Evolutionary conservation across 768 basidiomycete genomes (phyloP).

Genomic region (Agrocybe praecox): DNA sequence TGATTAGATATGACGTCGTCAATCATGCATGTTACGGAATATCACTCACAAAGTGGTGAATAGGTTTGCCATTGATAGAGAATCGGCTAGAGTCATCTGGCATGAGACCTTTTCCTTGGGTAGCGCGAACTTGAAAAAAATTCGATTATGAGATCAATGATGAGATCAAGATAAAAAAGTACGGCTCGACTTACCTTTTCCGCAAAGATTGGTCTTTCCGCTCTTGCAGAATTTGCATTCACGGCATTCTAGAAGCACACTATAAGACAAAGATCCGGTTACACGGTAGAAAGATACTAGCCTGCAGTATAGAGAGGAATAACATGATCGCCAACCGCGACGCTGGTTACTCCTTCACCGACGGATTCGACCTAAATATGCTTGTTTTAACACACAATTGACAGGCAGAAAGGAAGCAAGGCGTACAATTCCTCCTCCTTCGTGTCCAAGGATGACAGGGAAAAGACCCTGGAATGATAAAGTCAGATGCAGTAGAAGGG

Average conservation of each 20-base stretch:
- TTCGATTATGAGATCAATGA: not conserved
- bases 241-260: slow-evolving; percentile 66
- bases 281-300: slow-evolving; percentile 28
- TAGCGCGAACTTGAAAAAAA: slow-evolving; percentile 76
- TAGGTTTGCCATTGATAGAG: slow-evolving; percentile 81
- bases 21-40: not conserved
- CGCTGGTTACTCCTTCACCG: slow-evolving; percentile 88
- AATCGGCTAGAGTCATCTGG: slow-evolving; percentile 89
- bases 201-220: slow-evolving; percentile 98
- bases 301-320: slow-evolving; percentile 96
- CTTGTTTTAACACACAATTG: slow-evolving; percentile 4
- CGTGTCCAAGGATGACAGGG: slow-evolving; percentile 93
- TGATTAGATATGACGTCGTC: not conserved
- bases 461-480: slow-evolving; percentile 68
- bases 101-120: slow-evolving; percentile 95
- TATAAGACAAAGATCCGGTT: not conserved
- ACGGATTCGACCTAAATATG: slow-evolving; percentile 86
- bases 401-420: not conserved
- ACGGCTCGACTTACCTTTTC: slow-evolving; percentile 61
- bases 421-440: slow-evolving; percentile 88
- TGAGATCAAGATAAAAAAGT: not conserved
- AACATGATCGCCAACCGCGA: slow-evolving; percentile 89
- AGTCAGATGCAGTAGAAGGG: slow-evolving; percentile 7
- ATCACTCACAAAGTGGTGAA: slow-evolving; percentile 85
- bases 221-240: slow-evolving; percentile 99